A percentile compares a stretch with the other conserved stretches of the same genome.
These are phyloP conservation scores for Nothophytophthora sp. DNA, from an alignment of 352 stramenopile species.

Conservation along the genomic window DNA sequence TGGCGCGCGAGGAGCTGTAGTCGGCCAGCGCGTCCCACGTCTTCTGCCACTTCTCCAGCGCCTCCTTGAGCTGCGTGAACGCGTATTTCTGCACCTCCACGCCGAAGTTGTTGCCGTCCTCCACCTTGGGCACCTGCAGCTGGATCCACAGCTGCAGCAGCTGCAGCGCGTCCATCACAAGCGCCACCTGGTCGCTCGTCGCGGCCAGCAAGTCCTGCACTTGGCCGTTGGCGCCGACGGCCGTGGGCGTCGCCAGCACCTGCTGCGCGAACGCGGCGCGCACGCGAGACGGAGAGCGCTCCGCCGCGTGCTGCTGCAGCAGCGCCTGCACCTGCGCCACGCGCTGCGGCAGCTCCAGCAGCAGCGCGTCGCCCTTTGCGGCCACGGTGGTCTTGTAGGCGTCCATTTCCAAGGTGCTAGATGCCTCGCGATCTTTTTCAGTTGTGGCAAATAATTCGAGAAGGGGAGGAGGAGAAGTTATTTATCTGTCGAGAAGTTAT, in stretches of 20 bases:
- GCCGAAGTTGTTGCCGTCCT: constrained; percentile 89
- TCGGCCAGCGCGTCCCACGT: constrained; percentile 71
- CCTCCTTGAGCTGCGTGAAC: constrained; percentile 68
- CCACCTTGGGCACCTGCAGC: constrained; percentile 72
- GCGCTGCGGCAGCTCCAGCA: constrained; percentile 53
- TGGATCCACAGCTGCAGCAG: constrained; percentile 74
- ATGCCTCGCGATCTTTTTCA: constrained; percentile 37
- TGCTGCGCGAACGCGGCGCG: constrained; percentile 35
- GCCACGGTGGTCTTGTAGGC: constrained; percentile 47
- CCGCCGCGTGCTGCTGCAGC: constrained; percentile 43
- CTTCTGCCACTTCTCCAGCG: constrained; percentile 71
- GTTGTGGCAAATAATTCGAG: constrained; percentile 24
- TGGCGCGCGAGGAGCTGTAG: constrained; percentile 65
- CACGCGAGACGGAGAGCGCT: constrained; percentile 43
- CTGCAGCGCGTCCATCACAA: constrained; percentile 43
- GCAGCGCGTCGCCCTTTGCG: constrained; percentile 34
- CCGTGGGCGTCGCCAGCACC: constrained; percentile 27
- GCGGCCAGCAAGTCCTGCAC: constrained; percentile 41
- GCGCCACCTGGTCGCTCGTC: constrained; percentile 59
- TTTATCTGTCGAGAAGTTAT: too few relatives aligned
- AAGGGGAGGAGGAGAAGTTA: too few relatives aligned
- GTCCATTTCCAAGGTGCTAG: constrained; percentile 41
- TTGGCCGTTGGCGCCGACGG: constrained; percentile 40
- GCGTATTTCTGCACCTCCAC: constrained; percentile 86
- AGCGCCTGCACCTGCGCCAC: constrained; percentile 45